Base-by-base conservation (phyloP, 2,329 filamentous ascomycete species). In the Cladorrhinum sp. region DNA sequence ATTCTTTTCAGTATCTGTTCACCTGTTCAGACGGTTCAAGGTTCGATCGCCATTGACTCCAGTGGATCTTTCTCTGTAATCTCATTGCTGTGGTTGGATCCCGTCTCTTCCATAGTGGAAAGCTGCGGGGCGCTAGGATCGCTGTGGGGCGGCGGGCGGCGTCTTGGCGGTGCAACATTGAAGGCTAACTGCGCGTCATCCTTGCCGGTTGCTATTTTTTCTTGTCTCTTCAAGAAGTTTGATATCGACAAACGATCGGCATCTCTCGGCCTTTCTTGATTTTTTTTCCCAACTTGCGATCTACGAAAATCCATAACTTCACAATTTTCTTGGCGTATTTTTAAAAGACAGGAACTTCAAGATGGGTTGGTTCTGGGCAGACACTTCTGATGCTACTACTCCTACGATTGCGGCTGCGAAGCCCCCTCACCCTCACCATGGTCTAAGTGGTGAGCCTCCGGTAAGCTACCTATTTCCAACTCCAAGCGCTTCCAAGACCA, bases 341-440 rank as follows among this genome's bases (percentile, higher is more conserved):
- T 22, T 8, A 13, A 29, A 55, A 29, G 38, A 27, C 10, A 48
- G 48, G 9, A n/a, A 23, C 25, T 20, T 45, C 27, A 64, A 36
- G 25, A 87, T 86, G 84, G 84, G 84, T 66, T 86, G 84, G 84
- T 87, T 87, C 68, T 87, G 84, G 84, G 81, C 83, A 62, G 84
- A 86, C 63, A 63, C 78, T 58, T 67, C 74, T 20, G 63, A 73
- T 63, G 54, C 69, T 50, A 59, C 66, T 36, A 53, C 63, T 22
- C 52, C 62, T 27, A 58, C 56, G 50, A 62, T 55, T 45, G 58
- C 58, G 57, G 63, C 64, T 38, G 66, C 62, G 45, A 66, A 60
- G 50, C 64, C 53, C 29, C 36, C 38, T 29, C 57, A 67, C 20
- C 59, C 65, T 32, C 61, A n/a, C n/a, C n/a, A 55, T 38, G 60